Conservation (phyloP, 495 filamentous ascomycete species). For the Aspergillus bertholletiae region DNA sequence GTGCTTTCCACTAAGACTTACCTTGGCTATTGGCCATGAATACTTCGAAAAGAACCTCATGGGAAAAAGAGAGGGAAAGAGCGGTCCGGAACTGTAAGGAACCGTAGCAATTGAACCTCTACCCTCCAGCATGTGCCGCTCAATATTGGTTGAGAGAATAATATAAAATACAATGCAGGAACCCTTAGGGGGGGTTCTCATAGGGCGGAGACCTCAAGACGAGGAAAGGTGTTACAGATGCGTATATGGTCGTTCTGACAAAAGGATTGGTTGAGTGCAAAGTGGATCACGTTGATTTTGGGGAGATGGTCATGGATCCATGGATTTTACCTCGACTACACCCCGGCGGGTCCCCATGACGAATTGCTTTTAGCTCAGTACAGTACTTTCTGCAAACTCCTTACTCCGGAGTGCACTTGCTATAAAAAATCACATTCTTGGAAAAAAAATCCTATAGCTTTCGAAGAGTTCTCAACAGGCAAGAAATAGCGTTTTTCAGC, state of each 20-base stretch:
- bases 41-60: not conserved
- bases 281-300: conserved; percentile 8
- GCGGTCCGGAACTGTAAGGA: not conserved
- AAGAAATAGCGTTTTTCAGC: too few relatives aligned
- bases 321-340: not conserved
- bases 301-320: too few relatives aligned
- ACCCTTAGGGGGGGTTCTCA: conserved; percentile 2
- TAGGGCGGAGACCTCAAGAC: conserved; percentile 2
- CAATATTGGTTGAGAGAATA: not conserved
- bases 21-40: too few relatives aligned
- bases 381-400: not conserved
- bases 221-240: not conserved
- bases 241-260: conserved; percentile 4
- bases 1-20: not conserved
- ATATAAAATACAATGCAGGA: conserved; percentile 4
- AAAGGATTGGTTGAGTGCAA: conserved; percentile 1
- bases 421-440: too few relatives aligned
- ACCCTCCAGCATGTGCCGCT: not conserved
- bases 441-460: too few relatives aligned
- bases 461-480: too few relatives aligned
- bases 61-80: not conserved
- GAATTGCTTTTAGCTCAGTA: not conserved
- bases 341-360: not conserved
- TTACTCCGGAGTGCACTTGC: too few relatives aligned
- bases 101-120: not conserved